Conservation (phyloP, 805 yeast genomes). For the Ogataea trehaloabstinens region DNA sequence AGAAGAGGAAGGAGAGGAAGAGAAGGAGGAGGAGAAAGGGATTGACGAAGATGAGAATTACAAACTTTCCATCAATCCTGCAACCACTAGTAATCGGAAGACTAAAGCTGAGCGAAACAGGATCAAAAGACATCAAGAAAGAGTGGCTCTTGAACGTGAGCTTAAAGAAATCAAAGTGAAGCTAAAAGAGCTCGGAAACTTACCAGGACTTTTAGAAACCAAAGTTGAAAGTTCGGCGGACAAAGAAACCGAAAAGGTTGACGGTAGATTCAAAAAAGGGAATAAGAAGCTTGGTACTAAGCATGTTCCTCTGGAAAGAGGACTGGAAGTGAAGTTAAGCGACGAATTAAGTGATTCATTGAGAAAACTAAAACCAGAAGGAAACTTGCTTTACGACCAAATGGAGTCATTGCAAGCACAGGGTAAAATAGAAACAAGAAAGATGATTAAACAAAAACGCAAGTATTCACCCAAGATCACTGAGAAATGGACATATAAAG, state of each 20-base stretch:
- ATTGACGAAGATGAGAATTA: constrained; percentile 32
- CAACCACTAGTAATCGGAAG: constrained; percentile 66
- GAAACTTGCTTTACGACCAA: constrained; percentile 78
- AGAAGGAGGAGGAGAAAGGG: constrained; percentile 35
- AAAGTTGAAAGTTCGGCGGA: constrained; percentile 4
- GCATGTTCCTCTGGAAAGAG: constrained; percentile 40
- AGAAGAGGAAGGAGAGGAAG: constrained; percentile 39
- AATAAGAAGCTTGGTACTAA: constrained; percentile 41
- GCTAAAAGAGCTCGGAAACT: constrained; percentile 54
- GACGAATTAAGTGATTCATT: constrained; percentile 86
- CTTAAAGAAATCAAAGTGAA: constrained; percentile 55
- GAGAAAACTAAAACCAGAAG: constrained; percentile 86
- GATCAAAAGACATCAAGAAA: constrained; percentile 60
- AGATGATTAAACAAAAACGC: constrained; percentile 62
- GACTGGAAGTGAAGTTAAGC: constrained; percentile 76
- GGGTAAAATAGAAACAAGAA: constrained; percentile 85
- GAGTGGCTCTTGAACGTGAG: constrained; percentile 51
- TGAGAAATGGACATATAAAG: constrained; percentile 93
- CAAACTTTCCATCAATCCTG: constrained; percentile 67
- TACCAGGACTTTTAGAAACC: constrained; percentile 39
- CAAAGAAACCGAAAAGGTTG: constrained; percentile 12
- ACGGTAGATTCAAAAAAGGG: constrained; percentile 27
- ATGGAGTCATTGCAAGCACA: constrained; percentile 77
- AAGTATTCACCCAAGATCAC: constrained; percentile 73
- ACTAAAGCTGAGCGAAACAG: constrained; percentile 76